phyloP scores from a whole-genome alignment of 2,329 filamentous ascomycete species.

The Ilyonectria robusta region DNA sequence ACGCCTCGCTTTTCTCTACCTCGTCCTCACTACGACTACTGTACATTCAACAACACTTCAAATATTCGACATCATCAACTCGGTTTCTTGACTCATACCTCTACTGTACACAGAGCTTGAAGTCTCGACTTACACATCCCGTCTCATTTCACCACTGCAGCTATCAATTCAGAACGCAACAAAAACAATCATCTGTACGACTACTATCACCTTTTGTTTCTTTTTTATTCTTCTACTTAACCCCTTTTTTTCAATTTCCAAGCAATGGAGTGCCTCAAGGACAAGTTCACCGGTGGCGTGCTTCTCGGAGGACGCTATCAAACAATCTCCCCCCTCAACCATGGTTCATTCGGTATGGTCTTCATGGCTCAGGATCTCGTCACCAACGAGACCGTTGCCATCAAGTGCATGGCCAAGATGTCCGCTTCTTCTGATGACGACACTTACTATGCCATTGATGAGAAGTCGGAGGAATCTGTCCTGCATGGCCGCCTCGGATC shows the following conservation, averaged over 20 bases:
- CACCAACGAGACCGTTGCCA: constrained; percentile 86
- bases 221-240: constrained; percentile 33
- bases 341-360: constrained; percentile 99
- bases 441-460: constrained; percentile 80
- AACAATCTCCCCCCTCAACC: constrained; percentile 94
- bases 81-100: constrained; percentile 36
- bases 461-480: constrained; percentile 84
- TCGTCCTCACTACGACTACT: constrained; percentile 46
- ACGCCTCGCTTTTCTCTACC: constrained; percentile 44
- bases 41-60: constrained; percentile 52
- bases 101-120: constrained; percentile 33
- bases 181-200: constrained; percentile 51
- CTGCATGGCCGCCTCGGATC: constrained; percentile 84
- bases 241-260: constrained; percentile 32
- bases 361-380: constrained; percentile 88
- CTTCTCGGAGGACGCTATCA: constrained; percentile 91
- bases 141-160: constrained; percentile 13
- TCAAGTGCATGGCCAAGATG: constrained; percentile 96
- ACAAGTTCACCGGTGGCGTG: constrained; percentile 83
- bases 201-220: constrained; percentile 38
- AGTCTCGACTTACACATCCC: constrained; percentile 24
- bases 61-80: constrained; percentile 39
- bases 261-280: constrained; percentile 86
- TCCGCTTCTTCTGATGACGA: constrained; percentile 72
- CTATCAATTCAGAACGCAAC: constrained; percentile 35